Conservation (phyloP, 805 yeast genomes). For the Ogataea siamensis region DNA sequence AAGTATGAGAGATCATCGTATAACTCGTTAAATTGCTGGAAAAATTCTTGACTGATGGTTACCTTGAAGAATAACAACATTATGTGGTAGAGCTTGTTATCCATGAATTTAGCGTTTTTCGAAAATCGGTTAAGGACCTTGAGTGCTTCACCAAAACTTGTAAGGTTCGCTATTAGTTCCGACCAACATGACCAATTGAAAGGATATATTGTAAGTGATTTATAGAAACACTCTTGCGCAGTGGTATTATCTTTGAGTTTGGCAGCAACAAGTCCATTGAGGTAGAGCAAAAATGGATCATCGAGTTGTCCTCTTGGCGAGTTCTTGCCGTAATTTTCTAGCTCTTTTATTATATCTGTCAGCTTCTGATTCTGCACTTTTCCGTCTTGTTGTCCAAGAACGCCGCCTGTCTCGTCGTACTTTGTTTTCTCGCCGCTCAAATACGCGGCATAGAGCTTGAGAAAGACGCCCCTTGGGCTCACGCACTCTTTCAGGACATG, state of each 20-base stretch:
- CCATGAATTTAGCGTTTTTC: slow-evolving; percentile 34
- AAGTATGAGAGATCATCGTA: slow-evolving; percentile 49
- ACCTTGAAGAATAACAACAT: slow-evolving; percentile 57
- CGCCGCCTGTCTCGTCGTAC: slow-evolving; percentile 70
- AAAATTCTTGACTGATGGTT: slow-evolving; percentile 72
- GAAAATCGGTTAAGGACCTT: slow-evolving; percentile 38
- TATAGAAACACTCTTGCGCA: slow-evolving; percentile 62
- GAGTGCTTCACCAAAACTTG: slow-evolving; percentile 60
- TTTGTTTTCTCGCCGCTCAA: slow-evolving; percentile 75
- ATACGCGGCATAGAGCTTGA: slow-evolving; percentile 65
- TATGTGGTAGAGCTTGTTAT: slow-evolving; percentile 27
- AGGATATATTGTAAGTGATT: slow-evolving; percentile 67
- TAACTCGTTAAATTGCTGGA: slow-evolving; percentile 58
- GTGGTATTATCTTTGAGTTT: slow-evolving; percentile 56
- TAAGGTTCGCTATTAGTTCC: slow-evolving; percentile 64
- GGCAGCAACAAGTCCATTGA: slow-evolving; percentile 65
- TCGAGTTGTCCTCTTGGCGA: slow-evolving; percentile 14
- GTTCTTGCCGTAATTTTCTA: slow-evolving; percentile 34
- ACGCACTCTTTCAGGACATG: slow-evolving; percentile 50
- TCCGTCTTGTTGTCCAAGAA: slow-evolving; percentile 45
- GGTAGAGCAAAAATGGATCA: slow-evolving; percentile 65
- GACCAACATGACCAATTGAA: slow-evolving; percentile 94
- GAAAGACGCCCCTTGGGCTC: slow-evolving; percentile 54
- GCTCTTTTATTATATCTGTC: slow-evolving; percentile 40
- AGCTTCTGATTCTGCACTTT: slow-evolving; percentile 31